Conservation (phyloP, 257 asterid species). For the Solanum pimpinellifolium region DNA sequence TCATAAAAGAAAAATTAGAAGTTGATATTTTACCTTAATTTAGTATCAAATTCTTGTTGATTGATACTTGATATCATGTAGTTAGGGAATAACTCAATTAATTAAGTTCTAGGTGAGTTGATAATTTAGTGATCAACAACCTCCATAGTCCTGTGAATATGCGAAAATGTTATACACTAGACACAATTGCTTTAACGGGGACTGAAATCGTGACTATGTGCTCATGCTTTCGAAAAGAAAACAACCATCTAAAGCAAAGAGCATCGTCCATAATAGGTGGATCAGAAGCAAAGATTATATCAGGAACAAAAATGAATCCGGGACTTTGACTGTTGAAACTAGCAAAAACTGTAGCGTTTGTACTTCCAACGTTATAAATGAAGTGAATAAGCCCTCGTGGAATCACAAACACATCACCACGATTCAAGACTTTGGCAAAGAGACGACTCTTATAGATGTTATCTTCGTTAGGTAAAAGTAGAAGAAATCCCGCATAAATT, state of each 20-base stretch:
- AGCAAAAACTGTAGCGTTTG: background rate
- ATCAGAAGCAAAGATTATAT: background rate
- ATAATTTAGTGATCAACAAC: background rate
- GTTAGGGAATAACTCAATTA: too few species aligned
- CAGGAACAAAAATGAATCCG: background rate
- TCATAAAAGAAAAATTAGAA: background rate
- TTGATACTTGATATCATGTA: background rate
- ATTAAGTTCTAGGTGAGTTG: too few species aligned
- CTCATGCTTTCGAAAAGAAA: too few species aligned
- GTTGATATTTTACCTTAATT: background rate
- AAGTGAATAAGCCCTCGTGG: slow-evolving; percentile 1
- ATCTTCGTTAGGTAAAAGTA: background rate
- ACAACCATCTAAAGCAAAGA: background rate
- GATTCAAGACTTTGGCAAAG: background rate
- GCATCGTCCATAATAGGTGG: background rate
- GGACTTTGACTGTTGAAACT: background rate
- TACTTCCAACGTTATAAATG: background rate
- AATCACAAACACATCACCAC: background rate
- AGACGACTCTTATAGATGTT: background rate
- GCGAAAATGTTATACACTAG: too few species aligned
- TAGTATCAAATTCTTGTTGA: background rate
- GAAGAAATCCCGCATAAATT: background rate
- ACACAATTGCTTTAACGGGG: too few species aligned
- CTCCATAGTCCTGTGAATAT: too few species aligned
- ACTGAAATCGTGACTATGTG: too few species aligned